Evolutionary conservation across 2,329 filamentous ascomycete species (phyloP), one percentile per base, ranked within the genome.

Genomic region (Intubia oerlemansii): DNA sequence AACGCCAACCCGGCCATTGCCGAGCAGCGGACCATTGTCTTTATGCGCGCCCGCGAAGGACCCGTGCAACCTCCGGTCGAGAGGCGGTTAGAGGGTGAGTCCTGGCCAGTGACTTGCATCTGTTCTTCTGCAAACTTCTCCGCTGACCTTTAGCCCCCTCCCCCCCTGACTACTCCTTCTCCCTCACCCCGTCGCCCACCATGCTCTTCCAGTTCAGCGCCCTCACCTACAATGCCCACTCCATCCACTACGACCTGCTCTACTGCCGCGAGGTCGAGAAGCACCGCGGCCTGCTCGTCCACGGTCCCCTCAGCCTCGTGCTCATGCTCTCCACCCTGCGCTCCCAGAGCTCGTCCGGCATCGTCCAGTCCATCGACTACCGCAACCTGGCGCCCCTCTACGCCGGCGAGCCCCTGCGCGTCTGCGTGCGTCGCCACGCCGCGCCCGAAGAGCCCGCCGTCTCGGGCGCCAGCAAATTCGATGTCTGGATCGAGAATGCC

Each of bases 161-260:
- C n/a, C n/a, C n/a, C n/a, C 46, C 55, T 7, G 44, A 45, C 11
- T 48, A 51, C 35, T 43, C 44, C 14, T 44, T 76, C 39, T 52
- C 54, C 1, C 51, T 92, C 15, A 62, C 52, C 0, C 80, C 82
- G 1, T 71, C 72, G 3, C 57, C 65, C 3, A 56, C 63, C 5
- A 63, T 93, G 5, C 67, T 98, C 30, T 92, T 91, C 53, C 70
- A 84, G 33, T 95, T 85, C 56, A 88, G 77, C 13, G 82, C 82
- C 0, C 64, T 98, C 19, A 85, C 78, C 3, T 84, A 81, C 56
- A 98, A 98, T 49, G 80, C 81, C 2, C 88, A 98, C 50, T 59
- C 64, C 11, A 93, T 98, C 40, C 88, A 98, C 51, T 59, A 91
- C 14, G 78, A 93, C 47, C 62, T 60, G 2, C 44, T 59, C 24